Percentiles rank a stretch among this genome's conserved stretches.
Conservation (phyloP, 805 yeast genomes). For the Spathaspora sp. region DNA sequence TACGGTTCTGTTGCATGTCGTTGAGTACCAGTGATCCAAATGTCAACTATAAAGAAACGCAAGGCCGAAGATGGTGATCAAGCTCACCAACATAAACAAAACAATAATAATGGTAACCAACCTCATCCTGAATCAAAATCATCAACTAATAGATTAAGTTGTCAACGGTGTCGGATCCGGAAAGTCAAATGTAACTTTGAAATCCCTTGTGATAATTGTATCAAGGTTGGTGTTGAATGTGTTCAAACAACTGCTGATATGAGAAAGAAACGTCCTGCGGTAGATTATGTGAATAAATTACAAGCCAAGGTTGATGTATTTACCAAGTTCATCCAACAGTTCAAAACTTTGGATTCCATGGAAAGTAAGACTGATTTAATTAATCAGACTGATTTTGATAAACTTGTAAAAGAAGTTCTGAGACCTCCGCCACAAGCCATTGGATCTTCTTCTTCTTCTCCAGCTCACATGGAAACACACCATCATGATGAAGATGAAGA, state of each 20-base stretch:
- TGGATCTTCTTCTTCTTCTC: too few relatives aligned
- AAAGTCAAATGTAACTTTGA: slow-evolving; percentile 49
- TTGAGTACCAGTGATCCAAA: background rate
- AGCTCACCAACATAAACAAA: background rate
- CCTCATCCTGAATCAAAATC: background rate
- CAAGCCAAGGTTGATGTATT: slow-evolving; percentile 28
- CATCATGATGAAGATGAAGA: slow-evolving; percentile 17
- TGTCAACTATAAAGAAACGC: background rate
- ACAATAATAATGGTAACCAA: background rate
- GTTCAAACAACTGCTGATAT: slow-evolving; percentile 45
- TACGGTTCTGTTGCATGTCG: background rate
- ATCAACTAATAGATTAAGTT: slow-evolving; percentile 18
- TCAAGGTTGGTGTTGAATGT: slow-evolving; percentile 41
- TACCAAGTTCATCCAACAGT: slow-evolving; percentile 19
- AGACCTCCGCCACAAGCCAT: slow-evolving; percentile 1
- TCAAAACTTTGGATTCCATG: slow-evolving; percentile 16
- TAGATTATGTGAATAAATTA: slow-evolving; percentile 45
- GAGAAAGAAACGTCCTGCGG: slow-evolving; percentile 49
- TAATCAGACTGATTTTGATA: slow-evolving; percentile 16
- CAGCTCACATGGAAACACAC: background rate
- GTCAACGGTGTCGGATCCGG: slow-evolving; percentile 40
- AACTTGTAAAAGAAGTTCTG: slow-evolving; percentile 4
- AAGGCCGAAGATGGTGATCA: background rate
- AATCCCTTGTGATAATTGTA: slow-evolving; percentile 48
- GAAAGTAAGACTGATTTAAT: slow-evolving; percentile 19